phyloP scores from a whole-genome alignment of 176 grass and related monocot species.

The Aegilops sharonensis region DNA sequence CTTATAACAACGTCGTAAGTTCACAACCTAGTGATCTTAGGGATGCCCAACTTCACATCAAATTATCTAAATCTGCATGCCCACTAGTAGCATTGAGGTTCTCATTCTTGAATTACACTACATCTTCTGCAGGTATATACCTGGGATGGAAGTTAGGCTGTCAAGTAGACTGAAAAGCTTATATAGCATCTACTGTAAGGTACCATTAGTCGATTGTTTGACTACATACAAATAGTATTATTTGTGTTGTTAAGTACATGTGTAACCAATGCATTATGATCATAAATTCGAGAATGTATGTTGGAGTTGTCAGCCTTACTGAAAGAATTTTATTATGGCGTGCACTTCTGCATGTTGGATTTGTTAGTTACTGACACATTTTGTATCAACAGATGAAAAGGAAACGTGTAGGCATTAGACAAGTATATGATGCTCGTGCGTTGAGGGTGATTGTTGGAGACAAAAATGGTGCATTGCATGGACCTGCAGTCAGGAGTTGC shows the following conservation, averaged over 20 bases:
- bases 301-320: not conserved
- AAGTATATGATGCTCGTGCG: conserved; percentile 93
- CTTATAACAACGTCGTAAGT: conserved; percentile 97
- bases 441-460: conserved; percentile 95
- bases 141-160: conserved; percentile 96
- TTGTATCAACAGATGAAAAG: conserved; percentile 75
- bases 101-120: conserved; percentile 22
- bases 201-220: conserved; percentile 21
- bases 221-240: conserved; percentile 7
- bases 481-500: conserved; percentile 91
- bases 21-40: conserved; percentile 3
- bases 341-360: conserved; percentile 1
- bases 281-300: conserved; percentile 13
- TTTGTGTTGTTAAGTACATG: not conserved
- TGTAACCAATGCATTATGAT: conserved; percentile 12
- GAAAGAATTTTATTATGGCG: not conserved
- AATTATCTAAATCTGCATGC: not conserved
- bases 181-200: conserved; percentile 96
- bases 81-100: not conserved
- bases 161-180: conserved; percentile 94
- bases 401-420: conserved; percentile 80
- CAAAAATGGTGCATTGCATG: conserved; percentile 87
- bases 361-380: conserved; percentile 22
- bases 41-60: not conserved
- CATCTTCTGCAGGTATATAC: conserved; percentile 81